Conservation (phyloP, 1,284 basidiomycete species). For the Ganoderma meredithae region DNA sequence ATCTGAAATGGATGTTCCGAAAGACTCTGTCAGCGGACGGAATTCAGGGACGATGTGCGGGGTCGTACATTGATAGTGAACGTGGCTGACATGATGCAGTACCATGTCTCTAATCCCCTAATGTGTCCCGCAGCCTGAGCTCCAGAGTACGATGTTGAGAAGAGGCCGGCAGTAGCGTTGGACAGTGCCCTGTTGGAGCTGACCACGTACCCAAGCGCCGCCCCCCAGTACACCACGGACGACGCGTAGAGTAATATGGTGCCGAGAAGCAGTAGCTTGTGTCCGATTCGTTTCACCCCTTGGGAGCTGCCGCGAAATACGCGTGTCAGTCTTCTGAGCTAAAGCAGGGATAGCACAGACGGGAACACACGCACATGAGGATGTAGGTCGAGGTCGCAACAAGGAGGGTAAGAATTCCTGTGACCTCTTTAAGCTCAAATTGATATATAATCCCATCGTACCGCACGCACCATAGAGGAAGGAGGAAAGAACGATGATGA, state of each 20-base stretch:
- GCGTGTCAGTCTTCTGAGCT: background rate
- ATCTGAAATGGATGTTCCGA: conserved; percentile 4
- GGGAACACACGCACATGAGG: background rate
- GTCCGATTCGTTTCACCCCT: background rate
- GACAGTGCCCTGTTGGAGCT: background rate
- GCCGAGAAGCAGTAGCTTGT: background rate
- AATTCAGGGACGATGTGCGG: background rate
- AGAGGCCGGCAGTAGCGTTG: conserved; percentile 5
- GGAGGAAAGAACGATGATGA: conserved; percentile 6
- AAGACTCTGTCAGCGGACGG: background rate
- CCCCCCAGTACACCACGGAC: background rate
- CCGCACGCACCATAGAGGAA: conserved; percentile 9
- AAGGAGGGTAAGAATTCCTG: background rate
- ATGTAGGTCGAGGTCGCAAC: background rate
- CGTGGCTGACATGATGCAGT: conserved; percentile 4
- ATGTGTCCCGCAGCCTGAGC: background rate
- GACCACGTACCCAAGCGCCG: background rate
- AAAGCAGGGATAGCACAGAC: background rate
- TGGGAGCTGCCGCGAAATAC: background rate
- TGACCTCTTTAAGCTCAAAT: no score
- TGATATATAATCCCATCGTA: background rate
- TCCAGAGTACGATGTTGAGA: conserved; percentile 2
- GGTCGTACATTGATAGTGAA: conserved; percentile 9
- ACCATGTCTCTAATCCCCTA: background rate
- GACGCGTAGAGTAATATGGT: background rate